Conservation (phyloP, 1,139 yeast genomes). For the Geotrichum europaeum region DNA sequence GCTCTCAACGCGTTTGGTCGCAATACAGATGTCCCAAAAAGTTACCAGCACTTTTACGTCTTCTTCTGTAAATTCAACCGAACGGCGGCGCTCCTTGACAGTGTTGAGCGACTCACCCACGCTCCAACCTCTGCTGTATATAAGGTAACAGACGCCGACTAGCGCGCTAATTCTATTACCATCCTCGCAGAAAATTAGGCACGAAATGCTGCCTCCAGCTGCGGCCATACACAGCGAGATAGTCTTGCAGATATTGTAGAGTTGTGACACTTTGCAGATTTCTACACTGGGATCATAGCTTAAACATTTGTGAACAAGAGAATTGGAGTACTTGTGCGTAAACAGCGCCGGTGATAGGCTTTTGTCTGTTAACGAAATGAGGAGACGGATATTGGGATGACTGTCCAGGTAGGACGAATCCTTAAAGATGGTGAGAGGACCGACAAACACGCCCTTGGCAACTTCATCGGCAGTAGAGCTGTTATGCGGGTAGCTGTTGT, state of each 20-base stretch:
- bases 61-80: not conserved
- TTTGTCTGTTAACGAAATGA: constrained; percentile 21
- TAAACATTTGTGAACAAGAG: constrained; percentile 14
- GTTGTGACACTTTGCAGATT: constrained; percentile 21
- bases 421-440: constrained; percentile 29
- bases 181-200: constrained; percentile 30
- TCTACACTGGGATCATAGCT: constrained; percentile 21
- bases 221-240: constrained; percentile 15
- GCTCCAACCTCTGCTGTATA: constrained; percentile 21
- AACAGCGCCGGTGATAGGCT: constrained; percentile 11
- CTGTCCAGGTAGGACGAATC: constrained; percentile 24
- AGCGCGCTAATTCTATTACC: constrained; percentile 33
- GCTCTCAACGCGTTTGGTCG: constrained; percentile 1
- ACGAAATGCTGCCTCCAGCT: not conserved
- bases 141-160: constrained; percentile 30
- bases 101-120: constrained; percentile 24
- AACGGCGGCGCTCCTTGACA: not conserved
- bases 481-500: constrained; percentile 21
- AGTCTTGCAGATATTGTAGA: constrained; percentile 19
- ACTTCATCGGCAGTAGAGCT: constrained; percentile 18
- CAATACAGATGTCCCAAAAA: constrained; percentile 6
- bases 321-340: constrained; percentile 17
- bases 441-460: constrained; percentile 29
- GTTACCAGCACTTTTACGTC: constrained; percentile 9
- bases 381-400: constrained; percentile 24